These are phyloP conservation scores for Clavariopsis aquatica DNA, from an alignment of 495 filamentous ascomycete genomes.

Conservation along the genomic window DNA sequence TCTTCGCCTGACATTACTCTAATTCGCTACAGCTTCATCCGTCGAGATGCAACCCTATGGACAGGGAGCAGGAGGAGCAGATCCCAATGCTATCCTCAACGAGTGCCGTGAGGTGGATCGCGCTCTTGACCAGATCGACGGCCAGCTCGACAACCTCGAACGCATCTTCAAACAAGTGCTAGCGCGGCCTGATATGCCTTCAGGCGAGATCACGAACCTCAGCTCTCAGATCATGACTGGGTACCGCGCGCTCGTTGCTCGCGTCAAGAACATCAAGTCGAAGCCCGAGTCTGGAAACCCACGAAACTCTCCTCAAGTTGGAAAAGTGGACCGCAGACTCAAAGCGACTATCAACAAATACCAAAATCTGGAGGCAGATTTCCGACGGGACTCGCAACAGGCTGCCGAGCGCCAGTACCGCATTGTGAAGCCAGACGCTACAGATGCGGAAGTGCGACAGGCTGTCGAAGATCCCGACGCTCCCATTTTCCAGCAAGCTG, in stretches of 20 bases:
- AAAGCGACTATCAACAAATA: constrained; percentile 77
- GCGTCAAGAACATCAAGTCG: constrained; percentile 76
- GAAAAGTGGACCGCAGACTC: constrained; percentile 73
- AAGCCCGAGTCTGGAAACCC: constrained; percentile 70
- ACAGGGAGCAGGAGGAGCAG: constrained; percentile 15
- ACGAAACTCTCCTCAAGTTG: constrained; percentile 74
- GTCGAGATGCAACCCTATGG: constrained; percentile 48
- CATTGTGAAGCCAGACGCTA: constrained; percentile 83
- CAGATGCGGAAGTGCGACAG: constrained; percentile 74
- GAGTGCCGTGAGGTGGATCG: constrained; percentile 76
- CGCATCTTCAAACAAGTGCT: constrained; percentile 36
- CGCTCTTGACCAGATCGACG: constrained; percentile 73
- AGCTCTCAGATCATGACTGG: constrained; percentile 73
- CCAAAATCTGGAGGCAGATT: constrained; percentile 72
- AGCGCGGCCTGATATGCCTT: constrained; percentile 34
- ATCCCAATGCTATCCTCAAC: constrained; percentile 74
- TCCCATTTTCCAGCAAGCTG: constrained; percentile 80
- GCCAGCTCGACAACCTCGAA: constrained; percentile 62
- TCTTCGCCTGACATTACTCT: not conserved
- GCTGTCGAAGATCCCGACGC: constrained; percentile 70
- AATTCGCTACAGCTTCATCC: constrained; percentile 27
- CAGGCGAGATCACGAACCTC: constrained; percentile 56
- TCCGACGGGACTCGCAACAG: constrained; percentile 72
- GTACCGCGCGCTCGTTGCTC: constrained; percentile 72
- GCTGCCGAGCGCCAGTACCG: constrained; percentile 86